Evolutionary conservation across 139 green algal genomes (phyloP).

Genomic region (Ulvella scutata): DNA sequence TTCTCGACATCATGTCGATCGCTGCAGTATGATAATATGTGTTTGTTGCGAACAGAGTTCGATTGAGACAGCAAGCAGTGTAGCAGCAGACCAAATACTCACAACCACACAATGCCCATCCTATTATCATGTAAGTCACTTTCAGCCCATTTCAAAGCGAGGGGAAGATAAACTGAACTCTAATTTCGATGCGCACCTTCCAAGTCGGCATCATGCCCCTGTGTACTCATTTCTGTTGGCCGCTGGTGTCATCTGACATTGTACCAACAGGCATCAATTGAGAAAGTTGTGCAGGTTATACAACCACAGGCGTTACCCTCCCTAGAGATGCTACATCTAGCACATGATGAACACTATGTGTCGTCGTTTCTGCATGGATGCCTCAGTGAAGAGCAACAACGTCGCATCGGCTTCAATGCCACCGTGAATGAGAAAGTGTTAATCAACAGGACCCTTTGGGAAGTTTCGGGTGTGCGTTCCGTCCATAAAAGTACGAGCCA

Average conservation of each 20-base stretch:
- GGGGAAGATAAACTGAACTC: not conserved
- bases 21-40: not conserved
- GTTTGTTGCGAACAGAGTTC: no score
- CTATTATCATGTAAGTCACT: not conserved
- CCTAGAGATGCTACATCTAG: constrained; percentile 22
- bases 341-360: constrained; percentile 53
- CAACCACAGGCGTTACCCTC: not conserved
- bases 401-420: constrained; percentile 41
- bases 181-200: not conserved
- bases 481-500: constrained; percentile 3
- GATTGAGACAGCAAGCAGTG: no score
- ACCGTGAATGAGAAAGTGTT: constrained; percentile 13
- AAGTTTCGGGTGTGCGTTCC: constrained; percentile 18
- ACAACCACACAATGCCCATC: no score
- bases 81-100: no score
- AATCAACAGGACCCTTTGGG: constrained; percentile 21
- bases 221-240: not conserved
- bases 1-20: not conserved
- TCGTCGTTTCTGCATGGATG: constrained; percentile 18
- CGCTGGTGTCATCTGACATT: not conserved
- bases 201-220: constrained; percentile 7
- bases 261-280: not conserved
- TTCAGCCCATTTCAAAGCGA: not conserved
- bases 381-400: constrained; percentile 22
- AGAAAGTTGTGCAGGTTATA: constrained; percentile 5